phyloP scores from a whole-genome alignment of 1,284 basidiomycete species.

The Neolentinus lepideus region DNA sequence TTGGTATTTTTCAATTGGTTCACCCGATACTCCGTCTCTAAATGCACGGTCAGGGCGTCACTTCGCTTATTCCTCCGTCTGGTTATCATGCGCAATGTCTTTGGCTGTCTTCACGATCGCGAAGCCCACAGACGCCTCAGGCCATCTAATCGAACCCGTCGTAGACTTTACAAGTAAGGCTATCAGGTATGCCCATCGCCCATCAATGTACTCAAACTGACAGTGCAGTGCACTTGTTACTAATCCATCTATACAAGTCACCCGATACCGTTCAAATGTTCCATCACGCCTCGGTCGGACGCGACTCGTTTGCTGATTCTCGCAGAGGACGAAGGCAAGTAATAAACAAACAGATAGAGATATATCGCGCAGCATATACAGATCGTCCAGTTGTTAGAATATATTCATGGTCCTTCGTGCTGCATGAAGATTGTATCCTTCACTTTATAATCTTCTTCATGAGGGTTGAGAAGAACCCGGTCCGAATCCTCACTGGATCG shows the following conservation, averaged over 20 bases:
- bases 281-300: conserved; percentile 49
- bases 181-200: not conserved
- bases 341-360: too few relatives aligned
- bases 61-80: not conserved
- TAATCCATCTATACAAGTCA: conserved; percentile 33
- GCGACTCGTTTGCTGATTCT: conserved; percentile 45
- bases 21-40: not conserved
- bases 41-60: not conserved
- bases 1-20: not conserved
- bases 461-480: too few relatives aligned
- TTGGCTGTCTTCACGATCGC: conserved; percentile 2
- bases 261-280: conserved; percentile 53
- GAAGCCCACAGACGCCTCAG: conserved; percentile 19
- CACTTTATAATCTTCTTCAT: too few relatives aligned
- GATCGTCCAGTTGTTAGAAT: too few relatives aligned
- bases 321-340: not conserved
- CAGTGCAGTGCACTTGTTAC: too few relatives aligned
- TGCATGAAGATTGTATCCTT: too few relatives aligned
- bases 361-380: too few relatives aligned
- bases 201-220: conserved; percentile 5
- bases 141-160: conserved; percentile 36
- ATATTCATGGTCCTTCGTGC: too few relatives aligned
- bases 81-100: not conserved
- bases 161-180: not conserved
- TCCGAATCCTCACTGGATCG: too few relatives aligned